phyloP scores from a whole-genome alignment of 352 stramenopile genomes.

The Globisporangium camurandrum region DNA sequence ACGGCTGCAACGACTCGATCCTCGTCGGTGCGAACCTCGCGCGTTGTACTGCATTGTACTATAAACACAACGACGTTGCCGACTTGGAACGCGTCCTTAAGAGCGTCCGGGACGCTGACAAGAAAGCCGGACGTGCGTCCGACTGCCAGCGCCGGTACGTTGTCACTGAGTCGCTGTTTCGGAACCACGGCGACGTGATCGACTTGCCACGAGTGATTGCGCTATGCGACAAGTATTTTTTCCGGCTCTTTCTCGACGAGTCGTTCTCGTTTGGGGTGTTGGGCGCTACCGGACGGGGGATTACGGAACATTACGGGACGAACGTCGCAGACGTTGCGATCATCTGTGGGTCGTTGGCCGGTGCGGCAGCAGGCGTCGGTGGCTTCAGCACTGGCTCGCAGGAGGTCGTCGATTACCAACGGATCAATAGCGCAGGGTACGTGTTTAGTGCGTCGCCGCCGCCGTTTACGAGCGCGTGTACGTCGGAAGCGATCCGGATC shows the following conservation, averaged over 20 bases:
- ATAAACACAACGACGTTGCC: conserved; percentile 97
- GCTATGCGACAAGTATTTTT: conserved; percentile 88
- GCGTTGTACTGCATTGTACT: conserved; percentile 92
- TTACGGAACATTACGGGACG: conserved; percentile 79
- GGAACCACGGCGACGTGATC: conserved; percentile 94
- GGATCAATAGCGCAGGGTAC: conserved; percentile 96
- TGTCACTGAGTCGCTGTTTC: conserved; percentile 97
- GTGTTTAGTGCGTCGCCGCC: conserved; percentile 97
- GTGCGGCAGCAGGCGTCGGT: conserved; percentile 90
- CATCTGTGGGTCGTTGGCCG: conserved; percentile 92
- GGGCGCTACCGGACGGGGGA: conserved; percentile 82
- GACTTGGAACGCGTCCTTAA: conserved; percentile 93
- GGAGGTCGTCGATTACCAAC: conserved; percentile 97
- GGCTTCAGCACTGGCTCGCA: conserved; percentile 95
- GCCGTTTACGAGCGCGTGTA: conserved; percentile 92
- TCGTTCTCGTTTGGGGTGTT: conserved; percentile 93
- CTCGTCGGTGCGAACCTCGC: conserved; percentile 89
- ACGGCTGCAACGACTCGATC: conserved; percentile 94
- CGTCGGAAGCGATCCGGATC: conserved; percentile 80
- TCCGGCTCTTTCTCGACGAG: conserved; percentile 87
- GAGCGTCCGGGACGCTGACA: conserved; percentile 83
- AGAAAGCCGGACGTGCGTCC: conserved; percentile 63
- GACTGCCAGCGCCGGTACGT: conserved; percentile 94
- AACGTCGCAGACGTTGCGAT: conserved; percentile 88
- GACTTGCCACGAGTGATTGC: conserved; percentile 90